These are phyloP conservation scores for Euphorbia pulcherrima DNA, from an alignment of 345 rosid genomes.

Conservation along the genomic window DNA sequence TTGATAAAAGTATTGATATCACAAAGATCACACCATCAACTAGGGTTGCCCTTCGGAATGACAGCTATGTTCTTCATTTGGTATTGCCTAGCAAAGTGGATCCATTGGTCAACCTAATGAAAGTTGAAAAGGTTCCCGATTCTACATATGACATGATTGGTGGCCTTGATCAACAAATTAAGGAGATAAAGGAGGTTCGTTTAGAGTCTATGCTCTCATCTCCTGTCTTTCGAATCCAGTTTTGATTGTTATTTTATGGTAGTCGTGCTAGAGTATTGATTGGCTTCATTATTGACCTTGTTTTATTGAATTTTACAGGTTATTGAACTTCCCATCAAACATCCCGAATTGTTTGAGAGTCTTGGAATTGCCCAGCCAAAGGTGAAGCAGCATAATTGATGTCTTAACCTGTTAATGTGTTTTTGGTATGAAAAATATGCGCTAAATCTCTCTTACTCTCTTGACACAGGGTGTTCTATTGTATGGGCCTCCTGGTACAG, in stretches of 20 bases:
- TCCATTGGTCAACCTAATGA: constrained; percentile 97
- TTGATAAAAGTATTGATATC: constrained; percentile 90
- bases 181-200: constrained; percentile 91
- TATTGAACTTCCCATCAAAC: constrained; percentile 96
- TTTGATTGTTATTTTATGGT: constrained; percentile 3
- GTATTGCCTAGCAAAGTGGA: constrained; percentile 90
- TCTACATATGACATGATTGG: constrained; percentile 98
- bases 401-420: not conserved
- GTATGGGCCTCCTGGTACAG: constrained; percentile 99
- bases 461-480: constrained; percentile 76
- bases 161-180: constrained; percentile 97
- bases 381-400: constrained; percentile 37
- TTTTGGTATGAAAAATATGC: not conserved
- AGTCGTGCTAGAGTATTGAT: constrained; percentile 1
- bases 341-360: constrained; percentile 94
- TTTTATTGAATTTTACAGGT: constrained; percentile 45
- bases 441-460: not conserved
- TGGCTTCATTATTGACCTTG: constrained; percentile 7
- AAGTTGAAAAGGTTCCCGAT: constrained; percentile 97
- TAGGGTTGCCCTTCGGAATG: constrained; percentile 96
- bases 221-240: not conserved
- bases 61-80: constrained; percentile 95
- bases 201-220: not conserved
- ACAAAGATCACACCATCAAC: constrained; percentile 91
- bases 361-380: constrained; percentile 99